These are phyloP conservation scores for Nicotiana noctiflora DNA, from an alignment of 257 asterid genomes.

Conservation along the genomic window DNA sequence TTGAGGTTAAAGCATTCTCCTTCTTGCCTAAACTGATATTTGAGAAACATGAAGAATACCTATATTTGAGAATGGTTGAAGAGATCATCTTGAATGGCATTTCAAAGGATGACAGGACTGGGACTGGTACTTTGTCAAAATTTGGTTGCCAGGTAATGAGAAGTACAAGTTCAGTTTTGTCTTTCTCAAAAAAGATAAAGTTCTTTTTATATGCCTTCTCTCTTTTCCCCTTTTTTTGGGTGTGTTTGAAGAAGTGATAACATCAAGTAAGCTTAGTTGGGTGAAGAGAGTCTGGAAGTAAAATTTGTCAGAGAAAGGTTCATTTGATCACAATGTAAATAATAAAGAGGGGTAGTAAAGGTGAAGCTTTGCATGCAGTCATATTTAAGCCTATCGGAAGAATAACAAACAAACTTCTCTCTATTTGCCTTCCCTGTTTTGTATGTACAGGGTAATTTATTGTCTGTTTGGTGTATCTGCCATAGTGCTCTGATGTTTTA, in stretches of 20 bases:
- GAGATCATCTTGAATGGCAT: slow-evolving; percentile 74
- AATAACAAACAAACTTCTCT: background rate
- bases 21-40: slow-evolving; percentile 67
- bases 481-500: background rate
- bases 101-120: slow-evolving; percentile 76
- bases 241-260: background rate
- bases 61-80: slow-evolving; percentile 71
- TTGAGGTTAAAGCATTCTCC: slow-evolving; percentile 41
- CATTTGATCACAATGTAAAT: slow-evolving; percentile 1
- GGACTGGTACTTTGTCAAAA: slow-evolving; percentile 87
- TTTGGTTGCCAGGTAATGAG: slow-evolving; percentile 88
- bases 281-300: background rate
- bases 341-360: background rate
- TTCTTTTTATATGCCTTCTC: background rate
- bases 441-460: background rate
- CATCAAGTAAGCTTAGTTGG: background rate
- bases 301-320: background rate
- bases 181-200: background rate
- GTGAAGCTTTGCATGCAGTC: background rate
- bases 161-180: background rate
- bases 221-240: background rate
- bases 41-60: slow-evolving; percentile 81
- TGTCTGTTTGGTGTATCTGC: background rate
- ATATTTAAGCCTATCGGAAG: background rate
- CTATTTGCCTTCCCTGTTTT: background rate